These are phyloP conservation scores for Hypoxylon fragiforme DNA, from an alignment of 495 filamentous ascomycete genomes.

Conservation along the genomic window DNA sequence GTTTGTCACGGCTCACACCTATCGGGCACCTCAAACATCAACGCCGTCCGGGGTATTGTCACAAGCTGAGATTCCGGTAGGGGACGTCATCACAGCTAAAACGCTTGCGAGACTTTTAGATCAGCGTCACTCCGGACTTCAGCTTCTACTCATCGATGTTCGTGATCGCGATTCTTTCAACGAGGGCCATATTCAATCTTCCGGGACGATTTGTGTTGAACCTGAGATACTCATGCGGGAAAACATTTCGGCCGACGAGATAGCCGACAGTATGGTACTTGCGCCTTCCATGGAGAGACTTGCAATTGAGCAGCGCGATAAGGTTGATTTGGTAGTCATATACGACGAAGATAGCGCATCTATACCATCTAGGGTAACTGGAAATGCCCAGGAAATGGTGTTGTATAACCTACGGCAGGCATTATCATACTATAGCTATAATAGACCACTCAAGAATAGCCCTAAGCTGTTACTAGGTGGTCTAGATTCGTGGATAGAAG, in stretches of 20 bases:
- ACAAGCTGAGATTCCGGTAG: conserved; percentile 52
- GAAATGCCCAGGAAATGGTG: conserved; percentile 54
- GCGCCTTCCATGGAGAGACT: conserved; percentile 72
- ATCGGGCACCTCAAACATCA: conserved; percentile 30
- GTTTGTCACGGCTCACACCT: conserved; percentile 40
- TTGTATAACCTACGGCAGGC: conserved; percentile 75
- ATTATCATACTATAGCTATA: conserved; percentile 78
- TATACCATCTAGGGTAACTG: conserved; percentile 47
- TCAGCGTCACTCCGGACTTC: conserved; percentile 50
- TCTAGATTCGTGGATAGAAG: conserved; percentile 79
- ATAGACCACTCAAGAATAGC: conserved; percentile 64
- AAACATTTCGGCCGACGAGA: conserved; percentile 82
- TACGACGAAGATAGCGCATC: conserved; percentile 72
- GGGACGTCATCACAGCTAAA: conserved; percentile 64
- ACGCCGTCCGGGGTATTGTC: conserved; percentile 27
- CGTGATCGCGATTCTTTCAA: conserved; percentile 82
- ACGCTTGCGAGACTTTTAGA: conserved; percentile 66
- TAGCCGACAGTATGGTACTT: conserved; percentile 79
- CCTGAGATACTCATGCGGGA: conserved; percentile 70
- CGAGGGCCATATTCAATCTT: conserved; percentile 80
- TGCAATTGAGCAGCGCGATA: conserved; percentile 73
- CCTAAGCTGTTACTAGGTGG: conserved; percentile 83
- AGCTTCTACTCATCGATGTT: conserved; percentile 83
- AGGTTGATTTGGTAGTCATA: conserved; percentile 86
- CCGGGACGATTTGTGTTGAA: conserved; percentile 85